These are phyloP conservation scores for Wallacemonas collosoma DNA, from an alignment of 208 protist genomes.

Conservation along the genomic window DNA sequence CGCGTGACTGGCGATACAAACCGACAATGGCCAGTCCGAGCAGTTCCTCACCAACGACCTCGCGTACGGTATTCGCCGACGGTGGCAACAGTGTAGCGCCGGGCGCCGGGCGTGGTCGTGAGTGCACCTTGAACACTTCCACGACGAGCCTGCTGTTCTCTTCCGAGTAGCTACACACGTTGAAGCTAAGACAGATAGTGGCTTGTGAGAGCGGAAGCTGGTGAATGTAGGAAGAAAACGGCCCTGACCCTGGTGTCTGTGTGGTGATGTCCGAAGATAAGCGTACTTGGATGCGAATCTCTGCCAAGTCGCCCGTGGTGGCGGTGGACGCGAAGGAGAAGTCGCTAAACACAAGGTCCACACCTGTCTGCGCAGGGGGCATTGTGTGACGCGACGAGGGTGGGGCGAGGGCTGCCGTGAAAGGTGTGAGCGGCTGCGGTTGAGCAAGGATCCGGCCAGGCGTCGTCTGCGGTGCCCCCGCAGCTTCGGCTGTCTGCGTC, in stretches of 20 bases:
- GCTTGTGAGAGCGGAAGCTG: constrained; percentile 66
- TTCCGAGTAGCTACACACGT: constrained; percentile 63
- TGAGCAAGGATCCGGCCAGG: not conserved
- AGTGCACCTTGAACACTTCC: constrained; percentile 74
- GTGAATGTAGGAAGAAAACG: constrained; percentile 87
- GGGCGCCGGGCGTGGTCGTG: constrained; percentile 19
- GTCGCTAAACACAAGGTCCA: constrained; percentile 66
- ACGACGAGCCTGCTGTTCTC: constrained; percentile 75
- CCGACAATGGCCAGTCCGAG: constrained; percentile 80
- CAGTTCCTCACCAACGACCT: constrained; percentile 70
- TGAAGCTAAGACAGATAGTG: constrained; percentile 70
- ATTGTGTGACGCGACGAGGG: not conserved
- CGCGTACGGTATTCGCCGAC: constrained; percentile 23
- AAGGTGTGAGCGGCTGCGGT: not conserved
- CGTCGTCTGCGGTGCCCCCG: constrained; percentile 4
- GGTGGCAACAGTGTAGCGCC: constrained; percentile 23
- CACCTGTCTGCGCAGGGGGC: constrained; percentile 20
- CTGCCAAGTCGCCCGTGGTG: constrained; percentile 54
- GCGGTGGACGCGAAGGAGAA: constrained; percentile 72
- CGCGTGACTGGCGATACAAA: constrained; percentile 67
- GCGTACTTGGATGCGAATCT: constrained; percentile 76
- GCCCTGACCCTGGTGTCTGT: constrained; percentile 55
- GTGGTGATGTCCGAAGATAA: constrained; percentile 81
- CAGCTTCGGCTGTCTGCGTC: constrained; percentile 12
- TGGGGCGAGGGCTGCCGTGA: too few relatives aligned